Percentiles rank a stretch among this genome's conserved stretches.
phyloP scores from a whole-genome alignment of 768 basidiomycete species.

The Boletales sp. region DNA sequence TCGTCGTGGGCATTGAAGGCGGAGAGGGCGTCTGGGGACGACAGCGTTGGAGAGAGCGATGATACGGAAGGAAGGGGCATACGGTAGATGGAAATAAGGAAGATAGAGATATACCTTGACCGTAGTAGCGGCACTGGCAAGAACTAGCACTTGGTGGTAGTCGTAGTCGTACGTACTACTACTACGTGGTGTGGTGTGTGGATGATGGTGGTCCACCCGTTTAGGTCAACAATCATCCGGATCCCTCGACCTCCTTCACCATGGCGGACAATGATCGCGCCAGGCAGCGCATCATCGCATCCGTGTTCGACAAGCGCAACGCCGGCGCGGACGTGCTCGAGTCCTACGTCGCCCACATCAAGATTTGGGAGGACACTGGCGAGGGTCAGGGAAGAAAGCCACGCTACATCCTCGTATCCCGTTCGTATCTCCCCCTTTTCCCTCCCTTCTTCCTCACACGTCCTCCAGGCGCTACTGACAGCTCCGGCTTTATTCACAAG shows the following conservation, averaged over 20 bases:
- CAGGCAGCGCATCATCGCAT: conserved; percentile 70
- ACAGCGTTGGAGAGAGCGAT: conserved; percentile 28
- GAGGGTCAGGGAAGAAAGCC: conserved; percentile 77
- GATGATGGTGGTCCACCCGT: too few species aligned
- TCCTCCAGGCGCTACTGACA: conserved; percentile 52
- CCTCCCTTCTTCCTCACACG: background rate
- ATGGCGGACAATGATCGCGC: conserved; percentile 49
- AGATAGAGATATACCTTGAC: too few species aligned
- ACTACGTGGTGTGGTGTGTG: too few species aligned
- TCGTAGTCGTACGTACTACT: too few species aligned
- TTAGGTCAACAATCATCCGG: too few species aligned
- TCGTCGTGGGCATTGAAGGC: conserved; percentile 31
- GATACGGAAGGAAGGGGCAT: conserved; percentile 17
- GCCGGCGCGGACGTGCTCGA: conserved; percentile 65
- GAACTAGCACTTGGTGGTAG: too few species aligned
- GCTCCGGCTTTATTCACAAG: conserved; percentile 83
- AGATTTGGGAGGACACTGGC: conserved; percentile 88
- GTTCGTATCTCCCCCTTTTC: conserved; percentile 48
- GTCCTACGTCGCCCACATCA: conserved; percentile 82
- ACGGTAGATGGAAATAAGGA: background rate
- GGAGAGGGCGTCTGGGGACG: conserved; percentile 30
- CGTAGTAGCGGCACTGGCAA: too few species aligned
- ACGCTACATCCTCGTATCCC: conserved; percentile 85
- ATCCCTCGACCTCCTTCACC: background rate
- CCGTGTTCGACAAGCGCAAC: conserved; percentile 76